Evolutionary conservation across 345 rosid genomes (phyloP), one percentile per base, ranked within the genome.

Genomic region (Heritiera fomes): DNA sequence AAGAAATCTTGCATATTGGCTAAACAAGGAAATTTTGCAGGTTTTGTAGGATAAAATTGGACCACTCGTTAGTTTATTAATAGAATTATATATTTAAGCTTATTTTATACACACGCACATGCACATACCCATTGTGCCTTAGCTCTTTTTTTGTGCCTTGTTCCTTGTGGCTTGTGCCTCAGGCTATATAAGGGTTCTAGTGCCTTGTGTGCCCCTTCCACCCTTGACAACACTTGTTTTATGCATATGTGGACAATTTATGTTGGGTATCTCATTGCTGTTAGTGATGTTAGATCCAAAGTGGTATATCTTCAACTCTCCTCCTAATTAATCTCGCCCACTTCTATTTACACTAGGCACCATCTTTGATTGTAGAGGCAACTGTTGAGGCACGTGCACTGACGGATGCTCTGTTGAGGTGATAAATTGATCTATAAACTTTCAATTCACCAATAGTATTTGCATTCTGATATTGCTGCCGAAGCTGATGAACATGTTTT

Each of bases 371-470:
- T 66, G 92, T 90, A 68, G 95, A 95, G 88, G 94, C 90, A 77
- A 93, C 94, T 87, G 83, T 79, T 50, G 99, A 95, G 81, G 92
- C 94, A 43, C 92, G 90, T 83, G 89, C 85, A 18, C 79, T 95
- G 69, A 85, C 92, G 5, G 95, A 92, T 84, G 91, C 95, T 5
- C 86, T 95, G 67, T 82, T 95, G 83, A 91, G 99, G 99, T 93
- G 82, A 85, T 56, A 69, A 78, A 43, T 80, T 64, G 75, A 20
- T 82, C 30, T 62, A 65, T 66, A 41, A 52, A 17, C 72, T 40
- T 59, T 62, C 20, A 62, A 23, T 61, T 78, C 59, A 34, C 75
- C 30, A 70, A 52, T 72, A 30, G 38, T 34, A 17, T 34, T 17
- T 50, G 61, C 75, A 71, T 71, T 71, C 14, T 71, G 30, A 52